These are phyloP conservation scores for Globisporangium perplexum DNA, from an alignment of 352 stramenopile species.

Conservation along the genomic window DNA sequence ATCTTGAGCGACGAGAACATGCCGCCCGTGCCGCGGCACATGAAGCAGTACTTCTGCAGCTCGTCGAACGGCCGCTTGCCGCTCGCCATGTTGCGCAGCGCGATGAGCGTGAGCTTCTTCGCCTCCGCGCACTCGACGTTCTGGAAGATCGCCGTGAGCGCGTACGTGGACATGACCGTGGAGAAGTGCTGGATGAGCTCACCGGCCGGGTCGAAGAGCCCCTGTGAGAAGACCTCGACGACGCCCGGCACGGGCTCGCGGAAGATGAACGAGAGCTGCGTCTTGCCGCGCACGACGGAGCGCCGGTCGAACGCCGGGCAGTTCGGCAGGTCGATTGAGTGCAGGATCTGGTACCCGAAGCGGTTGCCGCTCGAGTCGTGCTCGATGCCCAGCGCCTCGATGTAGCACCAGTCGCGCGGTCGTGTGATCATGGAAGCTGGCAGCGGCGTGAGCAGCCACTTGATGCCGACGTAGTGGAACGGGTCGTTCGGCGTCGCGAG, in stretches of 20 bases:
- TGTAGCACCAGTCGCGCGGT: conserved; percentile 19
- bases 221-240: conserved; percentile 34
- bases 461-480: conserved; percentile 41
- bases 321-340: conserved; percentile 33
- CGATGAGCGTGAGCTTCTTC: conserved; percentile 48
- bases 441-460: conserved; percentile 39
- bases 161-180: conserved; percentile 18
- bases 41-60: conserved; percentile 10
- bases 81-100: conserved; percentile 9
- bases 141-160: conserved; percentile 16
- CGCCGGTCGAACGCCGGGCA: conserved; percentile 27
- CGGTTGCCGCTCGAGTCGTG: conserved; percentile 19
- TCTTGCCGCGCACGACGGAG: conserved; percentile 21
- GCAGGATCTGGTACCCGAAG: conserved; percentile 36
- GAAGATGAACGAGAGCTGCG: conserved; percentile 26
- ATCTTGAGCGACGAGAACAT: conserved; percentile 12
- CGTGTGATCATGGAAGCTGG: conserved; percentile 13
- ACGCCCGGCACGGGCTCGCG: conserved; percentile 28
- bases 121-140: conserved; percentile 36
- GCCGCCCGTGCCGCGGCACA: conserved; percentile 14
- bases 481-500: conserved; percentile 25
- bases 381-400: conserved; percentile 40
- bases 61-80: conserved; percentile 9
- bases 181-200: conserved; percentile 24
- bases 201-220: conserved; percentile 33